A percentile compares a stretch with the other conserved stretches of the same genome.
Evolutionary conservation across 2,329 filamentous ascomycete genomes (phyloP).

Genomic region (Biscogniauxia marginata): DNA sequence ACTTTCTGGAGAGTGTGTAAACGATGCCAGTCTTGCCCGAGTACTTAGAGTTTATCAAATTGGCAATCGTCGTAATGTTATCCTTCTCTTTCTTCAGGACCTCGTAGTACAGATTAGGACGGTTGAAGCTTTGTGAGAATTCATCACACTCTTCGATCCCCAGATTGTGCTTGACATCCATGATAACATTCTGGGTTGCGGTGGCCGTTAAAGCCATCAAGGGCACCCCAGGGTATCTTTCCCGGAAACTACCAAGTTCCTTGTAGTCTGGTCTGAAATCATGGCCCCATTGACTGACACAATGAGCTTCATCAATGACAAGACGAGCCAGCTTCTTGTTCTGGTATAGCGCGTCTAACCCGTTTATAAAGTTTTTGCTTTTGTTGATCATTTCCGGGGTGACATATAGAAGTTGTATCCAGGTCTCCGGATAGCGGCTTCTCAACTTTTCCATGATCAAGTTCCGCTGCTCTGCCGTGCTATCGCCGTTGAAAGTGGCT

Average conservation of each 20-base stretch:
- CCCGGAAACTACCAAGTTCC: conserved; percentile 70
- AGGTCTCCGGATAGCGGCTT: conserved; percentile 66
- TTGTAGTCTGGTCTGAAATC: conserved; percentile 98
- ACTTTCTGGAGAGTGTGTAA: conserved; percentile 84
- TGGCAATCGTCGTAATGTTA: conserved; percentile 51
- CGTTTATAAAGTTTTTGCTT: conserved; percentile 65
- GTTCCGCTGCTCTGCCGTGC: conserved; percentile 58
- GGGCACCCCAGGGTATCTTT: conserved; percentile 73
- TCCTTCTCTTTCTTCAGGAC: conserved; percentile 70
- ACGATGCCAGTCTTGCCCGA: conserved; percentile 78
- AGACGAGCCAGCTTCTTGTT: conserved; percentile 77
- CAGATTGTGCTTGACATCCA: conserved; percentile 91
- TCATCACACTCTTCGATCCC: conserved; percentile 74
- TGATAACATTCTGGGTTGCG: conserved; percentile 87
- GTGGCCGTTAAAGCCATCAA: conserved; percentile 95
- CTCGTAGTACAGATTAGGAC: conserved; percentile 91
- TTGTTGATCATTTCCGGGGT: conserved; percentile 96
- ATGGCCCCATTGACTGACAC: conserved; percentile 98
- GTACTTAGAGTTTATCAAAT: conserved; percentile 71
- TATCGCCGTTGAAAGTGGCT: conserved; percentile 77
- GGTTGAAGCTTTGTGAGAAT: conserved; percentile 93
- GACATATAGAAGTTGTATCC: conserved; percentile 86
- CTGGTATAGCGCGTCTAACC: conserved; percentile 65
- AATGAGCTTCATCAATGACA: conserved; percentile 98
- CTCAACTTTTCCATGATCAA: conserved; percentile 65